Conservation (phyloP, 768 basidiomycete genomes). For the Daedalea quercina region DNA sequence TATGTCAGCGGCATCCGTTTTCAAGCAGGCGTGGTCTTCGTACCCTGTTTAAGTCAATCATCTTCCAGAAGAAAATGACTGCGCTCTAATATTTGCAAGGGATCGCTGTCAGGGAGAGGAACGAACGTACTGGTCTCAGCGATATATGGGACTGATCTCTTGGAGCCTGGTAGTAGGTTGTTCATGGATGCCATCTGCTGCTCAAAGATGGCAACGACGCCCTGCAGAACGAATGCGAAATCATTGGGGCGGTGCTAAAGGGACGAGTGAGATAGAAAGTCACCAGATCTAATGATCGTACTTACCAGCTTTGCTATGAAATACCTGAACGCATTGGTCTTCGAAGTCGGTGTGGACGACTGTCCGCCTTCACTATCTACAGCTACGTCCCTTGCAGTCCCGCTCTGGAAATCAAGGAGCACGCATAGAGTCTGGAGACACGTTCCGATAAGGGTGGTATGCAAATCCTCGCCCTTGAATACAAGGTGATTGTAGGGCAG, state of each 20-base stretch:
- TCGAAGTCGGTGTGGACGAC: slow-evolving; percentile 44
- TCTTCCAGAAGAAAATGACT: slow-evolving; percentile 87
- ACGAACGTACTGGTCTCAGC: slow-evolving; percentile 68
- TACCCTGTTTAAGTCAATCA: slow-evolving; percentile 90
- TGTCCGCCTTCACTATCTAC: slow-evolving; percentile 32
- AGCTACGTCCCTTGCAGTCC: slow-evolving; percentile 54
- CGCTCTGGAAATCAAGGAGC: slow-evolving; percentile 77
- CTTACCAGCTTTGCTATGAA: slow-evolving; percentile 85
- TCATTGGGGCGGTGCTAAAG: slow-evolving; percentile 83
- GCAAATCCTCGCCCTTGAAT: slow-evolving; percentile 81
- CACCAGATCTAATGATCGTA: slow-evolving; percentile 5
- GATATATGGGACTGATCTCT: slow-evolving; percentile 74
- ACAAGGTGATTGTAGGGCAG: slow-evolving; percentile 88
- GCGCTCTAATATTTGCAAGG: slow-evolving; percentile 6
- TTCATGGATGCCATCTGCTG: slow-evolving; percentile 72
- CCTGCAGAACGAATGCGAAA: slow-evolving; percentile 76
- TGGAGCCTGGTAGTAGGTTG: slow-evolving; percentile 80
- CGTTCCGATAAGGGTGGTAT: slow-evolving; percentile 62
- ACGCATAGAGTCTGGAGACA: slow-evolving; percentile 75
- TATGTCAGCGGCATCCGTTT: background rate
- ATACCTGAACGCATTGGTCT: slow-evolving; percentile 86
- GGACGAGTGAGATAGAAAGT: background rate
- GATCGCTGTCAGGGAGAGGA: background rate
- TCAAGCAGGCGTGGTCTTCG: background rate
- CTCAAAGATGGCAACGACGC: slow-evolving; percentile 59